These are phyloP conservation scores for Forsythia viridissima DNA, from an alignment of 257 asterid species.

Conservation along the genomic window DNA sequence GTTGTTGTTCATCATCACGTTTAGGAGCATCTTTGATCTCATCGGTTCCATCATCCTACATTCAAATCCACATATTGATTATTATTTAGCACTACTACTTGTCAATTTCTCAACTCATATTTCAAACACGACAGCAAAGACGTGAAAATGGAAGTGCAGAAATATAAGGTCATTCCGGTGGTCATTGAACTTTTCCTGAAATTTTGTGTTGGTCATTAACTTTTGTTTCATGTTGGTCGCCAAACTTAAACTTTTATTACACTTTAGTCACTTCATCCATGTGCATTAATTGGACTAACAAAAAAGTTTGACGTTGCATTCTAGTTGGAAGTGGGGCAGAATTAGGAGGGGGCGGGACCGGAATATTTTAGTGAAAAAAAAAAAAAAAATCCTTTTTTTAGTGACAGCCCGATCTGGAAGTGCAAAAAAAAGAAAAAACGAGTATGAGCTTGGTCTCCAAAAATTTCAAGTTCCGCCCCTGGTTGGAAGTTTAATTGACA, in stretches of 20 bases:
- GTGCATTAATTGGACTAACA: not conserved
- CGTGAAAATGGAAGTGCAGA: not conserved
- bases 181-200: not conserved
- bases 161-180: not conserved
- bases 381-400: no score
- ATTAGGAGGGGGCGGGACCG: no score
- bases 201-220: not conserved
- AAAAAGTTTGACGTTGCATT: not conserved
- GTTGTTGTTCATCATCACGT: conserved; percentile 45
- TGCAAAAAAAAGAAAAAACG: no score
- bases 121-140: not conserved
- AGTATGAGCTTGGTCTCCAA: no score
- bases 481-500: not conserved
- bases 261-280: not conserved
- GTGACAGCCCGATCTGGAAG: no score
- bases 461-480: no score
- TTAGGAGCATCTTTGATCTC: conserved; percentile 77
- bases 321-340: not conserved
- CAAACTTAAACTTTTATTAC: not conserved
- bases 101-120: not conserved
- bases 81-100: not conserved
- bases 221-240: not conserved
- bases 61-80: not conserved
- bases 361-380: no score
- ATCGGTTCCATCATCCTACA: conserved; percentile 75